Conservation (phyloP, 805 yeast genomes). For the Candida insectorum region DNA sequence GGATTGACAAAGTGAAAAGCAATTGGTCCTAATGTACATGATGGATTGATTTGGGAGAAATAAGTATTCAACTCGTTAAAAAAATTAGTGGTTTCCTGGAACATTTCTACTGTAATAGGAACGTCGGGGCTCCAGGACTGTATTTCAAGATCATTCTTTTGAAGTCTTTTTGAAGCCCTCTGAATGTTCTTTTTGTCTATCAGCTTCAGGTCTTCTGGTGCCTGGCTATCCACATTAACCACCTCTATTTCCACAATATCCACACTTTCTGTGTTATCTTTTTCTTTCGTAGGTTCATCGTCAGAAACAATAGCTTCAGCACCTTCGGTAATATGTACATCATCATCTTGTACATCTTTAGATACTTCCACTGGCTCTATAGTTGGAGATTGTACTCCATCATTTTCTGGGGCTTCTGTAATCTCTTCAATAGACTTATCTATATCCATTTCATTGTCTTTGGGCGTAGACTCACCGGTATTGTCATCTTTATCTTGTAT, state of each 20-base stretch:
- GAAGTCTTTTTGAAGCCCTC: constrained; percentile 14
- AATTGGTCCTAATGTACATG: constrained; percentile 1
- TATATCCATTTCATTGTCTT: neutral
- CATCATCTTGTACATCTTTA: neutral
- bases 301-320: neutral
- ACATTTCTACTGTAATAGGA: constrained; percentile 7
- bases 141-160: constrained; percentile 8
- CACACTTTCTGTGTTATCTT: neutral
- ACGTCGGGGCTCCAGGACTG: constrained; percentile 7
- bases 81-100: constrained; percentile 10
- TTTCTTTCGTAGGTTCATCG: neutral
- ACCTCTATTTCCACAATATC: neutral
- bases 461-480: constrained; percentile 1
- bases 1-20: constrained; percentile 3
- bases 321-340: neutral
- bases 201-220: too few species aligned
- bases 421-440: constrained; percentile 3
- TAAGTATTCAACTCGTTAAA: constrained; percentile 5
- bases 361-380: neutral
- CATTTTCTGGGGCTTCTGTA: neutral
- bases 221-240: neutral
- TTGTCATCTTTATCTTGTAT: too few species aligned
- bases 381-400: neutral
- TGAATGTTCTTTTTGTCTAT: constrained; percentile 6
- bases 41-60: neutral